These are phyloP conservation scores for Coemansia sp. DNA, from an alignment of 192 early-diverging fungal species.

Conservation along the genomic window DNA sequence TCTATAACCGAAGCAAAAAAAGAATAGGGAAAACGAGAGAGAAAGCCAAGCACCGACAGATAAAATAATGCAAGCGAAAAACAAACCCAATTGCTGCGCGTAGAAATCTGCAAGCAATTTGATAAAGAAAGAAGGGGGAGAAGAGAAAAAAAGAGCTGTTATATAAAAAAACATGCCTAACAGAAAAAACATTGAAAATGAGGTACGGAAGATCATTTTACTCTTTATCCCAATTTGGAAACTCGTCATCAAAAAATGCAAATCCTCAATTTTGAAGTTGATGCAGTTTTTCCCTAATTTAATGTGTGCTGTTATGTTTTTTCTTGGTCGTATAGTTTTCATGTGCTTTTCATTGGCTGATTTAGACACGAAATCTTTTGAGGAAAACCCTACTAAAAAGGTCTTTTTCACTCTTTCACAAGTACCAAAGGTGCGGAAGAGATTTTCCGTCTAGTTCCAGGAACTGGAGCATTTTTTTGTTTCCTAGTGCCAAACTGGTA, in stretches of 20 bases:
- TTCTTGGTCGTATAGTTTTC: background rate
- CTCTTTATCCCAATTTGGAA: background rate
- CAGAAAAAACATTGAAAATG: slow-evolving; percentile 1
- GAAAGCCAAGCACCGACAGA: too few species aligned
- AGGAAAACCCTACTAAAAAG: too few species aligned
- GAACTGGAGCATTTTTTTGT: too few species aligned
- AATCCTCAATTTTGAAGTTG: background rate
- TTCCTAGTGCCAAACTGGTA: too few species aligned
- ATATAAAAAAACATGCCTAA: background rate
- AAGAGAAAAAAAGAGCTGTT: slow-evolving; percentile 4
- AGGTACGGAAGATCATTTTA: slow-evolving; percentile 13
- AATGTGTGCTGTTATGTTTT: background rate
- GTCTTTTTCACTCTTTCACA: too few species aligned
- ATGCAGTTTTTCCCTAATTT: background rate
- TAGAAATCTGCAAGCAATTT: background rate
- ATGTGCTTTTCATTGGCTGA: too few species aligned
- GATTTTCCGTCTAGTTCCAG: too few species aligned
- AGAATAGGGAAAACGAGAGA: too few species aligned
- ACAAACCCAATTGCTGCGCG: background rate
- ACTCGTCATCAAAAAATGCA: background rate
- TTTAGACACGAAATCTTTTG: too few species aligned
- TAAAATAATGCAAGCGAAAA: background rate
- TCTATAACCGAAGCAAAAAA: too few species aligned
- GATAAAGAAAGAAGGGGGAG: background rate
- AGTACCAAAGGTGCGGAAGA: too few species aligned